These are phyloP conservation scores for Pseudogymnoascus verrucosus DNA, from an alignment of 2,329 filamentous ascomycete genomes.

Conservation along the genomic window DNA sequence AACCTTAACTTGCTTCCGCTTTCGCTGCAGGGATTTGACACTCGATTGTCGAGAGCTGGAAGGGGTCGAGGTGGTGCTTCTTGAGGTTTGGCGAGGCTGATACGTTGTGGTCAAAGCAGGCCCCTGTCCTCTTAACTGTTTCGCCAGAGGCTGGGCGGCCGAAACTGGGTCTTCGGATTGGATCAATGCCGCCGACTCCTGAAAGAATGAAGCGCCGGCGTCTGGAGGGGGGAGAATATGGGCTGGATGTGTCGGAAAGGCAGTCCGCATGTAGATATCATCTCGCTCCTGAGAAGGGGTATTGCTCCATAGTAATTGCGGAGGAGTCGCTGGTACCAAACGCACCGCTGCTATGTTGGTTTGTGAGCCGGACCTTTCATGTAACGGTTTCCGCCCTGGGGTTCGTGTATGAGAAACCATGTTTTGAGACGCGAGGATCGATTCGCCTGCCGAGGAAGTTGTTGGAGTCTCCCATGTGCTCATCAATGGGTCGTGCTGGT, in stretches of 20 bases:
- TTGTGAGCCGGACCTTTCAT: conserved; percentile 12
- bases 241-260: conserved; percentile 26
- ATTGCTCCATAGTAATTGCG: conserved; percentile 9
- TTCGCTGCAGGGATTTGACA: conserved; percentile 1
- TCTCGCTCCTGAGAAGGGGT: conserved; percentile 15
- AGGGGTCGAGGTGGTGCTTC: conserved; percentile 4
- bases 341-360: conserved; percentile 13
- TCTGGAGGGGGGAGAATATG: conserved; percentile 22
- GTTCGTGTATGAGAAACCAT: conserved; percentile 10
- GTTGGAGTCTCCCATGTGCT: conserved; percentile 2
- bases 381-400: conserved; percentile 10
- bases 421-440: conserved; percentile 10
- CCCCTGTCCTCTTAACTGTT: background rate
- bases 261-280: conserved; percentile 25
- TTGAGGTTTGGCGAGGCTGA: background rate
- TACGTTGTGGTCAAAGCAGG: background rate
- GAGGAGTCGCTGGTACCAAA: conserved; percentile 9
- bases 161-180: conserved; percentile 10
- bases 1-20: conserved; percentile 12
- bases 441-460: conserved; percentile 4
- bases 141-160: background rate
- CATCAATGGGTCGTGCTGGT: conserved; percentile 5
- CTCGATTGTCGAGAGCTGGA: conserved; percentile 5
- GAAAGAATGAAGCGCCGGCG: conserved; percentile 22
- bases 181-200: conserved; percentile 10